Conservation (phyloP, 768 basidiomycete genomes). For the Trametes cingulata region DNA sequence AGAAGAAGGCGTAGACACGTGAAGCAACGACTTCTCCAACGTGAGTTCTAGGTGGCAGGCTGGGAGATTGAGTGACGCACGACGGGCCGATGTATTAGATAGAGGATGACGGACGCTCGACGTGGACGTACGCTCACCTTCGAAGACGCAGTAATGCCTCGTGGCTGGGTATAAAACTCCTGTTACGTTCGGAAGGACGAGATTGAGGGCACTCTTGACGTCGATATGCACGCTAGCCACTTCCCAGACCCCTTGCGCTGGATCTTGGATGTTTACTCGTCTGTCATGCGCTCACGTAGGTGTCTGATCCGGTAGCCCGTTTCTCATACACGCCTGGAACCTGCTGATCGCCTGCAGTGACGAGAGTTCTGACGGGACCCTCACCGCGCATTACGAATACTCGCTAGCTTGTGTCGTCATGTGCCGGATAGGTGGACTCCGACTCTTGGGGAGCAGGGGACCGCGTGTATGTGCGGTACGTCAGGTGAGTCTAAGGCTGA, state of each 20-base stretch:
- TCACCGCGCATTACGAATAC: background rate
- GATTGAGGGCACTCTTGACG: background rate
- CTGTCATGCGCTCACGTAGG: background rate
- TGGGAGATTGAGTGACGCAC: background rate
- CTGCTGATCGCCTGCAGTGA: constrained; percentile 9
- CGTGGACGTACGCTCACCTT: constrained; percentile 1
- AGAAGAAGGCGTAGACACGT: background rate
- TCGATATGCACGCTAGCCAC: background rate
- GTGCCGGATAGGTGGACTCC: background rate
- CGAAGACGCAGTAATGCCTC: background rate
- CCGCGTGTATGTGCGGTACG: background rate
- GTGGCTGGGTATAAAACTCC: constrained; percentile 4
- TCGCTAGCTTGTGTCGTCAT: background rate
- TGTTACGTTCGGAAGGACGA: background rate
- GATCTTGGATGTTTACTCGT: background rate
- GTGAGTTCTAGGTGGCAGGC: background rate
- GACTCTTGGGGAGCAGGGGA: background rate
- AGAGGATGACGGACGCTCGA: background rate
- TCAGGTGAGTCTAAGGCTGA: background rate
- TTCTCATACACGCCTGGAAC: background rate
- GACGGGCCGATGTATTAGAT: background rate
- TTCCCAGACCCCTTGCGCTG: constrained; percentile 10
- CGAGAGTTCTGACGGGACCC: constrained; percentile 11
- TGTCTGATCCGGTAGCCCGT: background rate
- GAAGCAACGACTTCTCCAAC: background rate